Percentiles rank a stretch among this genome's conserved stretches.
Conservation (phyloP, 2,329 filamentous ascomycete genomes). For the Seiridium cupressi region DNA sequence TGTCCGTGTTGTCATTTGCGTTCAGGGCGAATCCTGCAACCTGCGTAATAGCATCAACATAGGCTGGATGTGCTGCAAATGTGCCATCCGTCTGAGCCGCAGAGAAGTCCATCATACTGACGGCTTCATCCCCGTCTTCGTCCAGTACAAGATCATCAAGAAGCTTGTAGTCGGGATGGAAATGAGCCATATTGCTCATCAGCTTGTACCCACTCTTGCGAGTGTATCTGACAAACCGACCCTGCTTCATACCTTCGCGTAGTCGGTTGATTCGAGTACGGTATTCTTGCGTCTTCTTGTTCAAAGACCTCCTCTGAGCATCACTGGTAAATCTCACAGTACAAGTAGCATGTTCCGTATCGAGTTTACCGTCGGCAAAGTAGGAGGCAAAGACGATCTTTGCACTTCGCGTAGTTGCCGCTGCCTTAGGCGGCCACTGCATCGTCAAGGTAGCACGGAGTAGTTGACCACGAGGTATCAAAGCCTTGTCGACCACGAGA, state of each 20-base stretch:
- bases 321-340: slow-evolving; percentile 13
- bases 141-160: slow-evolving; percentile 29
- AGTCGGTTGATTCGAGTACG: slow-evolving; percentile 14
- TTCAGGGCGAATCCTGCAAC: slow-evolving; percentile 21
- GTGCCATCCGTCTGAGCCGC: slow-evolving; percentile 10
- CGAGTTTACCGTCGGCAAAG: slow-evolving; percentile 15
- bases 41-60: slow-evolving; percentile 18
- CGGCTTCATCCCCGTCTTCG: slow-evolving; percentile 20
- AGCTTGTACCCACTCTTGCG: slow-evolving; percentile 36
- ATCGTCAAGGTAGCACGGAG: slow-evolving; percentile 36
- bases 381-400: slow-evolving; percentile 41
- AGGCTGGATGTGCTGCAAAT: slow-evolving; percentile 20
- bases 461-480: slow-evolving; percentile 37
- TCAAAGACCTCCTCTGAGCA: slow-evolving; percentile 17
- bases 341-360: slow-evolving; percentile 18
- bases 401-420: slow-evolving; percentile 35
- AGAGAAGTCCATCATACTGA: slow-evolving; percentile 12
- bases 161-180: slow-evolving; percentile 24
- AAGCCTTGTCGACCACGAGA: slow-evolving; percentile 53
- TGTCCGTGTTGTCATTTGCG: slow-evolving; percentile 19
- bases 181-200: slow-evolving; percentile 23
- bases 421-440: slow-evolving; percentile 41
- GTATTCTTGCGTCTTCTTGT: slow-evolving; percentile 21
- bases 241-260: slow-evolving; percentile 10
- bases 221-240: slow-evolving; percentile 34